Conservation (phyloP, 495 filamentous ascomycete species). For the Bryoglossum gracile region DNA sequence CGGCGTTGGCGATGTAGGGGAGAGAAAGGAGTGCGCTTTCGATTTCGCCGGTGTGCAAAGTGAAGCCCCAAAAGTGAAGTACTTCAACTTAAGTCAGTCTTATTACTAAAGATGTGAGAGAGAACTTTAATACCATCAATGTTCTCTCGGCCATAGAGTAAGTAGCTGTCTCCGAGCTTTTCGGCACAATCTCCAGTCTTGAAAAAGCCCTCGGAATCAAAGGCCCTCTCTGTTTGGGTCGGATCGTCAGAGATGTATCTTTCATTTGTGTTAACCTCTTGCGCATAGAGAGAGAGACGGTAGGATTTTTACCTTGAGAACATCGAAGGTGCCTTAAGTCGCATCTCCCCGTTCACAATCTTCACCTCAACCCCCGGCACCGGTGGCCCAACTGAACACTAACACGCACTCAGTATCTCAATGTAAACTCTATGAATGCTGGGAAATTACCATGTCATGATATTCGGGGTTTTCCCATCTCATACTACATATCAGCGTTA, state of each 20-base stretch:
- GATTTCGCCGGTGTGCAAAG: conserved; percentile 9
- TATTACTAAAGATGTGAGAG: not conserved
- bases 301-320: conserved; percentile 9
- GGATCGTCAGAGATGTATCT: conserved; percentile 14
- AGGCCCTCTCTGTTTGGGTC: conserved; percentile 9
- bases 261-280: not conserved
- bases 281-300: not conserved
- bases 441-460: conserved; percentile 6
- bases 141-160: conserved; percentile 3
- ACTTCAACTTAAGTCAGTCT: conserved; percentile 7
- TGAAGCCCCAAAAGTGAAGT: conserved; percentile 15
- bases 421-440: not conserved
- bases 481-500: conserved; percentile 10
- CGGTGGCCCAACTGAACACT: conserved; percentile 12
- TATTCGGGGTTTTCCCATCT: conserved; percentile 9
- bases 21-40: conserved; percentile 12
- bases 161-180: conserved; percentile 7
- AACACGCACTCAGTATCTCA: not conserved
- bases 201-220: conserved; percentile 9
- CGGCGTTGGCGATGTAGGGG: conserved; percentile 10
- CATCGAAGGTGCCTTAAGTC: conserved; percentile 11
- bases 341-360: conserved; percentile 9
- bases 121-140: conserved; percentile 10
- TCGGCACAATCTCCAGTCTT: conserved; percentile 12
- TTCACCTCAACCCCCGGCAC: conserved; percentile 10